Conservation (phyloP, 2,329 filamentous ascomycete species). For the Drechslerella coelobrocha region DNA sequence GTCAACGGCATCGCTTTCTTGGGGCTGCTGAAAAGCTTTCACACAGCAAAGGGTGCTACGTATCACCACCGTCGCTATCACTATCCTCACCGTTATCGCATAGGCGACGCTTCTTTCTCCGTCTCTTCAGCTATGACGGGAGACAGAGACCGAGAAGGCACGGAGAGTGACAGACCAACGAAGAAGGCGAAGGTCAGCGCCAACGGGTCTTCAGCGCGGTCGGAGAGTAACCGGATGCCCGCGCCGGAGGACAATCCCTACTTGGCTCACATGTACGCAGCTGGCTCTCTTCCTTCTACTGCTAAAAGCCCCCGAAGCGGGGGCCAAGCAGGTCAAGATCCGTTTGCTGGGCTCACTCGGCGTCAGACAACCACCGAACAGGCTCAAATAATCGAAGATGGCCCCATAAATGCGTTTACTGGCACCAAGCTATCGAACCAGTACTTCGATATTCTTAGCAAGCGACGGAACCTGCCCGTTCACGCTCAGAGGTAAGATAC, state of each 20-base stretch:
- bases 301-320: constrained; percentile 59
- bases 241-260: constrained; percentile 77
- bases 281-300: constrained; percentile 57
- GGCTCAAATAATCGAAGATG: constrained; percentile 77
- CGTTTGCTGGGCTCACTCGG: constrained; percentile 65
- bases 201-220: constrained; percentile 57
- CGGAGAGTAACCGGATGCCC: too few relatives aligned
- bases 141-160: constrained; percentile 30
- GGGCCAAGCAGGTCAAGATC: constrained; percentile 56
- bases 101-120: not conserved
- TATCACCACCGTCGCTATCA: not conserved
- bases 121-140: constrained; percentile 32
- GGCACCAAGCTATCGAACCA: constrained; percentile 75
- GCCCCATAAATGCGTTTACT: constrained; percentile 84
- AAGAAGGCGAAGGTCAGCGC: constrained; percentile 60
- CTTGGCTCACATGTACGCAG: constrained; percentile 83
- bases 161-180: constrained; percentile 32
- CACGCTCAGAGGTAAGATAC: constrained; percentile 77
- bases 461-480: constrained; percentile 83
- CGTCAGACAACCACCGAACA: constrained; percentile 80
- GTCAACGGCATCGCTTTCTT: not conserved
- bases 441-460: constrained; percentile 89
- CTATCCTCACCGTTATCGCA: constrained; percentile 1
- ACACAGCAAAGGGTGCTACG: not conserved
- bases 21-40: not conserved